phyloP scores from a whole-genome alignment of 2,329 filamentous ascomycete species.

The Camptophora hylomeconis region DNA sequence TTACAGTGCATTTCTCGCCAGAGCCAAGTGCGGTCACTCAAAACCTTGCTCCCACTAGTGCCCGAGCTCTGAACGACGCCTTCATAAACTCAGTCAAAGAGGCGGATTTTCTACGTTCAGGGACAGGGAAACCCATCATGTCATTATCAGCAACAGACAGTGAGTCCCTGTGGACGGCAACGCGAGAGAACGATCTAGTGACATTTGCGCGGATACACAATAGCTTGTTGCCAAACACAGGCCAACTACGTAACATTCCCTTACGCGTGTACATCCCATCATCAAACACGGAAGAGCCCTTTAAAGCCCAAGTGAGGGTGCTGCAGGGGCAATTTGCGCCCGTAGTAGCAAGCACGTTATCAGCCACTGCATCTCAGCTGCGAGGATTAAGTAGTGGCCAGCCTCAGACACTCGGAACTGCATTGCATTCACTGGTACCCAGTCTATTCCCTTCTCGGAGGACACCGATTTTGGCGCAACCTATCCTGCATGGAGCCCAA shows the following conservation, averaged over 20 bases:
- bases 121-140: constrained; percentile 83
- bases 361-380: constrained; percentile 12
- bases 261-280: constrained; percentile 74
- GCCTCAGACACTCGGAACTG: constrained; percentile 60
- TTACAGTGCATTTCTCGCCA: constrained; percentile 44
- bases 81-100: constrained; percentile 61
- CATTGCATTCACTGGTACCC: constrained; percentile 63
- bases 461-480: constrained; percentile 70
- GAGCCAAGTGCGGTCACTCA: constrained; percentile 11
- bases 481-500: constrained; percentile 71
- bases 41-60: constrained; percentile 50
- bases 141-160: constrained; percentile 73
- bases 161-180: constrained; percentile 67
- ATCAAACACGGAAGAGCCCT: constrained; percentile 17
- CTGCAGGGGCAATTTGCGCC: constrained; percentile 63
- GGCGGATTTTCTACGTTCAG: constrained; percentile 79
- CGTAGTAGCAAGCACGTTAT: constrained; percentile 21
- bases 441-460: constrained; percentile 75
- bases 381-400: constrained; percentile 27
- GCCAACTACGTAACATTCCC: constrained; percentile 69
- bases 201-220: constrained; percentile 63
- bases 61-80: constrained; percentile 50
- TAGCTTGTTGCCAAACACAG: constrained; percentile 58
- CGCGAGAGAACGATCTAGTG: constrained; percentile 57
- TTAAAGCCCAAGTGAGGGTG: constrained; percentile 48